Evolutionary conservation across 2,329 filamentous ascomycete species (phyloP), one percentile per base, ranked within the genome.

Genomic region (Colletotrichum cordylinicola): DNA sequence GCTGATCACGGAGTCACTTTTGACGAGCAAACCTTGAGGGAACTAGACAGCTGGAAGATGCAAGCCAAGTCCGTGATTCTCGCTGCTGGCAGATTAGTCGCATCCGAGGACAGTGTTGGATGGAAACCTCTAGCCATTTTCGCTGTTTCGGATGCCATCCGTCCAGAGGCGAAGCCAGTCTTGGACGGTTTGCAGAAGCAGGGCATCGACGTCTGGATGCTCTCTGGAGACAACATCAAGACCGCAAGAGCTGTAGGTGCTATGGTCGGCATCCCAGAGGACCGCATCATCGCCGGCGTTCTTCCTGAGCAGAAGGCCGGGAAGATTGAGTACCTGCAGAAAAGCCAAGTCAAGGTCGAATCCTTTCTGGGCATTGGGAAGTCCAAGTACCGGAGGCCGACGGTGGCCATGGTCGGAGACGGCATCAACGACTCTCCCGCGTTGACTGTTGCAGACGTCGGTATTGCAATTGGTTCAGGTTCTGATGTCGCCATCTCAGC

Each of bases 371-470:
- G 43, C 43, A 13, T 52, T 13, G 78, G 76, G 15, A 80, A 83
- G 37, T 78, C 81, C 18, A 79, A 79, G 3, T 83, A 83, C 8
- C 87, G 90, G 8, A 87, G 43, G 6, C 43, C 89, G 9, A 88
- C 85, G 62, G 91, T 98, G 8, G 95, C 94, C 79, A 98, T 98
- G 91, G 93, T 97, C 9, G 95, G 95, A 72, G 95, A 98, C 82
- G 95, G 95, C 79, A 95, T 97, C 86, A 98, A 98, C 84, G 95
- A 98, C 86, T 93, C 94, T 0, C 95, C 95, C 0, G 95, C 95
- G 7, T 91, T 98, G 43, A 91, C 94, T 6, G 92, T 91, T n/a
- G 94, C 95, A 18, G 95, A 98, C 81, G 93, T 98, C 1, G 95
- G 94, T 79, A 94, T 98, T 77, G 95, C 95, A 70, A 93, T 98